A percentile compares a stretch with the other conserved stretches of the same genome.
Evolutionary conservation across 306 rosid genomes (phyloP).

Genomic region (Neltuma alba): DNA sequence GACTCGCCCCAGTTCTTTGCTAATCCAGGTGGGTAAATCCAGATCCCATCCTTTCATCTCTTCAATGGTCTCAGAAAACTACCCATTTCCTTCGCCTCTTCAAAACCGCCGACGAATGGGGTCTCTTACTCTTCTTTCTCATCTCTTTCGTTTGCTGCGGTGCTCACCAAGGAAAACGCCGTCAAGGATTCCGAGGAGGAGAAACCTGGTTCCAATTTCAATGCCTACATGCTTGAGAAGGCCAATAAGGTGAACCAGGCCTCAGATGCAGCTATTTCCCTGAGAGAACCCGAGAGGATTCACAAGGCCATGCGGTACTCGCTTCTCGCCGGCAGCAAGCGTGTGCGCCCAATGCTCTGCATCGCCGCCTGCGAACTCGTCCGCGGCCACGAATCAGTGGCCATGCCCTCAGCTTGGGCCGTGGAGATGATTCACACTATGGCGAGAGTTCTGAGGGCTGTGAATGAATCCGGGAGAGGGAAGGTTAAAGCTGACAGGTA

Average conservation of each 20-base stretch:
- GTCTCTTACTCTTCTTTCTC: not conserved
- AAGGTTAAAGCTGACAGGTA: too few species aligned
- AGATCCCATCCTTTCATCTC: conserved; percentile 44
- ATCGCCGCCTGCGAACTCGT: conserved; percentile 83
- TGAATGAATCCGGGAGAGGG: too few species aligned
- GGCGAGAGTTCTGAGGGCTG: too few species aligned
- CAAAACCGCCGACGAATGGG: conserved; percentile 2
- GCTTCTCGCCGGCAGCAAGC: conserved; percentile 84
- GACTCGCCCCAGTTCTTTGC: conserved; percentile 48
- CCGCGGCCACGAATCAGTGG: conserved; percentile 57
- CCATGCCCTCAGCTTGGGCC: conserved; percentile 86
- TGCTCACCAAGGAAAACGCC: conserved; percentile 56
- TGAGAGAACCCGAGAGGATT: conserved; percentile 58
- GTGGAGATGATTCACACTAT: conserved; percentile 91
- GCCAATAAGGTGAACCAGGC: conserved; percentile 63
- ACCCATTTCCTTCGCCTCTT: conserved; percentile 25
- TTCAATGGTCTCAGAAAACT: conserved; percentile 31
- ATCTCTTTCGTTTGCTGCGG: conserved; percentile 41
- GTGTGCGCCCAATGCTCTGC: conserved; percentile 76
- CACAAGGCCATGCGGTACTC: conserved; percentile 88
- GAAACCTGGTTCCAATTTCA: conserved; percentile 55
- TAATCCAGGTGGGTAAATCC: conserved; percentile 48
- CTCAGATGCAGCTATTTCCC: conserved; percentile 54
- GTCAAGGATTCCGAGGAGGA: conserved; percentile 36
- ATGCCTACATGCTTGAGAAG: conserved; percentile 53